Conservation (phyloP, 1,284 basidiomycete genomes). For the Tranzscheliella williamsii region DNA sequence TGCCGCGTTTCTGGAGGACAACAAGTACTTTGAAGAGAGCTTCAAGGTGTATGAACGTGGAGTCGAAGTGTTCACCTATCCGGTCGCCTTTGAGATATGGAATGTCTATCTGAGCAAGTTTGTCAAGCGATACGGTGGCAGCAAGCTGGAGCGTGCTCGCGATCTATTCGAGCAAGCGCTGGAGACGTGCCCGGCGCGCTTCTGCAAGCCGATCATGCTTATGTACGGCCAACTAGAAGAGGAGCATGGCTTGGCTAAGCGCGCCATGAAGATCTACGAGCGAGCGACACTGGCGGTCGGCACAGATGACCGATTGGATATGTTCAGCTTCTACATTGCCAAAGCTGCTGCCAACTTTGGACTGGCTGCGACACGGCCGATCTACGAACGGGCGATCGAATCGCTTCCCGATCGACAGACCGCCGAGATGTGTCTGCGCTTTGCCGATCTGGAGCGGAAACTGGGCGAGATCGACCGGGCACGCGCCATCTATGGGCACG, state of each 20-base stretch:
- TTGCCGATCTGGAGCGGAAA: conserved; percentile 93
- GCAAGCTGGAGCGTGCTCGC: conserved; percentile 89
- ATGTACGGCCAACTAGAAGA: conserved; percentile 96
- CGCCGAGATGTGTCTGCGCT: conserved; percentile 95
- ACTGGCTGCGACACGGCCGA: conserved; percentile 89
- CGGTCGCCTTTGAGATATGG: conserved; percentile 98
- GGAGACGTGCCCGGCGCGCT: conserved; percentile 91
- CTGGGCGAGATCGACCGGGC: conserved; percentile 98
- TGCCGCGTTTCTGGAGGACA: conserved; percentile 93
- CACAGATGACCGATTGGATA: conserved; percentile 91
- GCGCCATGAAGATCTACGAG: conserved; percentile 94
- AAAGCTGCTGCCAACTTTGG: conserved; percentile 93
- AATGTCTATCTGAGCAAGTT: conserved; percentile 98
- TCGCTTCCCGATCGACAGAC: conserved; percentile 88
- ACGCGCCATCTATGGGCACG: conserved; percentile 92
- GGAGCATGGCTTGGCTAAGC: conserved; percentile 89
- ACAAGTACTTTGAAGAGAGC: conserved; percentile 96
- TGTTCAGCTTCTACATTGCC: conserved; percentile 96
- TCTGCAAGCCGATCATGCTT: conserved; percentile 90
- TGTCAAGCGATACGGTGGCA: conserved; percentile 89
- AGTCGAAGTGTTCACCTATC: conserved; percentile 95
- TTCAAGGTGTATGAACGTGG: conserved; percentile 99
- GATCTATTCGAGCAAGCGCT: conserved; percentile 98
- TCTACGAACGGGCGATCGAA: conserved; percentile 96
- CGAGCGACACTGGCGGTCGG: conserved; percentile 83